These are phyloP conservation scores for Draba incana DNA, from an alignment of 345 rosid genomes.

Conservation along the genomic window DNA sequence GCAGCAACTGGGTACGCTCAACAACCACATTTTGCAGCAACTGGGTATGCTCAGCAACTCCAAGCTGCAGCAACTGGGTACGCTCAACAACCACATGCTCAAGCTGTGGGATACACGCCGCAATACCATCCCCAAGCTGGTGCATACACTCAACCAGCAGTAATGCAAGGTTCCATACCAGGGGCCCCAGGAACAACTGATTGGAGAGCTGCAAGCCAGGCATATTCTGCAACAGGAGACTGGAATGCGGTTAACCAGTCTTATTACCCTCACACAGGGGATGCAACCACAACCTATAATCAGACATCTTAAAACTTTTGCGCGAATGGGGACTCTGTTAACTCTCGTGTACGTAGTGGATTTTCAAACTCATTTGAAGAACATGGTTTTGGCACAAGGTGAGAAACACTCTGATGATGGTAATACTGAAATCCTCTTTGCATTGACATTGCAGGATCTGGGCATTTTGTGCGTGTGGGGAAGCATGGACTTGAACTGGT, in stretches of 20 bases:
- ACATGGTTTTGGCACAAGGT: constrained; percentile 22
- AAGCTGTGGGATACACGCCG: constrained; percentile 27
- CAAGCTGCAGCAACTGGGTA: constrained; percentile 10
- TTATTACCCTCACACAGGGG: constrained; percentile 29
- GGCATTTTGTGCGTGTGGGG: constrained; percentile 3
- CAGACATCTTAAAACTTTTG: constrained; percentile 24
- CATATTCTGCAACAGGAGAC: constrained; percentile 36
- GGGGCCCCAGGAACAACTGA: constrained; percentile 19
- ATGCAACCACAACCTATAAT: constrained; percentile 35
- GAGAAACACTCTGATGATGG: neutral
- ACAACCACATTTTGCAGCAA: neutral
- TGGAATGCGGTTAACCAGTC: constrained; percentile 37
- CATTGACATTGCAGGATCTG: constrained; percentile 31
- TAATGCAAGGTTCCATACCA: constrained; percentile 29
- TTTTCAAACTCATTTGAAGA: neutral
- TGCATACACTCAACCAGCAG: constrained; percentile 33
- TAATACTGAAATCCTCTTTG: constrained; percentile 22
- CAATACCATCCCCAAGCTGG: constrained; percentile 25
- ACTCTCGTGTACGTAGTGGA: constrained; percentile 18
- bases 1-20: neutral
- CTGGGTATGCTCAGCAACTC: constrained; percentile 2
- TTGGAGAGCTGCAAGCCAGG: constrained; percentile 39
- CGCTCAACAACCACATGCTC: constrained; percentile 18
- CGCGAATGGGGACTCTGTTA: constrained; percentile 18
- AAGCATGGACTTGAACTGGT: constrained; percentile 26